Evolutionary conservation across 345 rosid genomes (phyloP).

Genomic region (Brassica rapa): DNA sequence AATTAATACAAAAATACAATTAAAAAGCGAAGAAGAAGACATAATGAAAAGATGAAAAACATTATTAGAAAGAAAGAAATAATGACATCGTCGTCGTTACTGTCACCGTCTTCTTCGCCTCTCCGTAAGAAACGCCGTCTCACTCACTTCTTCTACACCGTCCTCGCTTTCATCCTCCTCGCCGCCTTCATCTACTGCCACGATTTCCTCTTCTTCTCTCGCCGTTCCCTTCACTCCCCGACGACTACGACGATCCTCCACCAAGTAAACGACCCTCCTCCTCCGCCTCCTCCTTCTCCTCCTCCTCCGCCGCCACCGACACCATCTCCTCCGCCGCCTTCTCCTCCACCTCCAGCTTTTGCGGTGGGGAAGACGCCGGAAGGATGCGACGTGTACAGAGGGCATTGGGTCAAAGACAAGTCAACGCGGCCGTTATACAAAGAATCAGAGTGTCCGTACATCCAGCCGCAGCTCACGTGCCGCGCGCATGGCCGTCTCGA

Average conservation of each 20-base stretch:
- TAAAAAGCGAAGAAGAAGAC: not conserved
- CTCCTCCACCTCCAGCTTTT: constrained; percentile 22
- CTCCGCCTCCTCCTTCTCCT: not conserved
- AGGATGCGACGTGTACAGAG: constrained; percentile 73
- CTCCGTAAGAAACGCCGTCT: constrained; percentile 59
- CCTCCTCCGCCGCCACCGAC: not conserved
- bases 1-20: not conserved
- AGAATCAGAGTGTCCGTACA: constrained; percentile 88
- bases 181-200: constrained; percentile 65
- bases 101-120: constrained; percentile 22
- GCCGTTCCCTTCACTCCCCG: constrained; percentile 47
- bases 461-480: constrained; percentile 88
- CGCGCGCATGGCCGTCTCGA: constrained; percentile 77
- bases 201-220: constrained; percentile 59
- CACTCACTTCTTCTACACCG: constrained; percentile 61
- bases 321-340: not conserved
- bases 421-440: constrained; percentile 58
- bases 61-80: not conserved
- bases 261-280: not conserved
- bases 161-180: constrained; percentile 62
- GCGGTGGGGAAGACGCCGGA: constrained; percentile 50
- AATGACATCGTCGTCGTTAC: constrained; percentile 25
- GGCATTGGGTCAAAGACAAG: constrained; percentile 79
- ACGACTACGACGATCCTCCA: constrained; percentile 1
- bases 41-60: not conserved